A percentile compares a stretch with the other conserved stretches of the same genome.
Evolutionary conservation across 2,329 filamentous ascomycete species (phyloP).

Genomic region (Fusarium pininemorale): DNA sequence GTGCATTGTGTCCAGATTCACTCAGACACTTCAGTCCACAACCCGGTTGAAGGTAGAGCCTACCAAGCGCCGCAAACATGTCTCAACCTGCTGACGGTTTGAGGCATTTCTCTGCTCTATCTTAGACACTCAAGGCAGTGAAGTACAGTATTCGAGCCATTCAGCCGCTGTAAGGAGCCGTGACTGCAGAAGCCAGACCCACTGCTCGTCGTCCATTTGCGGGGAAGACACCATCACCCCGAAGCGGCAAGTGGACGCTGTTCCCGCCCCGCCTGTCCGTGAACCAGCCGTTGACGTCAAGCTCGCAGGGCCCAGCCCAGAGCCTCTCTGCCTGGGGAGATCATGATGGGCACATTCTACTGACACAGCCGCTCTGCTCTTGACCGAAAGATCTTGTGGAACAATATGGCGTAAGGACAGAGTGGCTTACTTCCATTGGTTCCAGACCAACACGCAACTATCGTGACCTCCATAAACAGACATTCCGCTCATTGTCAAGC

Average conservation of each 20-base stretch:
- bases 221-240: conserved; percentile 26
- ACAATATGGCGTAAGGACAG: background rate
- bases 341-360: conserved; percentile 12
- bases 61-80: conserved; percentile 14
- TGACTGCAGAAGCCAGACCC: conserved; percentile 2
- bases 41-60: background rate
- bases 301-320: background rate
- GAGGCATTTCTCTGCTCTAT: background rate
- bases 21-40: background rate
- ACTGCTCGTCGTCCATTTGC: conserved; percentile 28
- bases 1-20: background rate
- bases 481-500: conserved; percentile 3
- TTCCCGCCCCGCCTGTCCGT: conserved; percentile 8
- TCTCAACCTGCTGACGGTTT: background rate
- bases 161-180: conserved; percentile 17
- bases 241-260: conserved; percentile 32
- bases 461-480: conserved; percentile 10
- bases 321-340: conserved; percentile 4
- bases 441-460: background rate
- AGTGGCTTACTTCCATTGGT: background rate
- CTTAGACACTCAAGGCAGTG: background rate
- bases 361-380: conserved; percentile 1
- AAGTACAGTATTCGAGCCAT: background rate
- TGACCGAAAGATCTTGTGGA: conserved; percentile 11
- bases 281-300: conserved; percentile 34